phyloP scores from a whole-genome alignment of 1,139 yeast genomes.

The Suhomyces bokatorum region DNA sequence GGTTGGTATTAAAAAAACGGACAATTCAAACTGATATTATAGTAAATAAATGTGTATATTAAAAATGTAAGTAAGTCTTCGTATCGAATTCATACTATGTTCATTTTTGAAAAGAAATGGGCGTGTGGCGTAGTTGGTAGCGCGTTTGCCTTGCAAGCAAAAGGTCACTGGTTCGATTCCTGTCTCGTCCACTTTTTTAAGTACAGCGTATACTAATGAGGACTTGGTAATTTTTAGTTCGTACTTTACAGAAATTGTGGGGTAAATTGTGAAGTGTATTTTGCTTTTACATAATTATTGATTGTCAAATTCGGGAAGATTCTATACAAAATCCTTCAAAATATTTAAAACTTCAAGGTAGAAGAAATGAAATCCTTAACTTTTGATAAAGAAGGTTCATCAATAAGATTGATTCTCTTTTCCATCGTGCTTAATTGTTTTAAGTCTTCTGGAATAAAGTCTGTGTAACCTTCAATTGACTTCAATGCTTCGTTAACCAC shows the following conservation, averaged over 20 bases:
- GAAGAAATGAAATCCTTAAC: constrained; percentile 64
- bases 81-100: background rate
- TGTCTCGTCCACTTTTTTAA: constrained; percentile 48
- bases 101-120: constrained; percentile 24
- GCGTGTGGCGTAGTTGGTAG: constrained; percentile 76
- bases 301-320: no score
- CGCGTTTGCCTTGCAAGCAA: constrained; percentile 69
- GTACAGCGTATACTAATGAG: no score
- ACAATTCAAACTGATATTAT: background rate
- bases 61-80: no score
- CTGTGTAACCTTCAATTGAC: constrained; percentile 69
- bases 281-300: no score
- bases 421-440: constrained; percentile 68
- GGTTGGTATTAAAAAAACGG: constrained; percentile 20
- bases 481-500: constrained; percentile 84
- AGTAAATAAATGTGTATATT: background rate
- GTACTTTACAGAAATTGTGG: no score
- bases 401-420: constrained; percentile 75
- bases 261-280: no score
- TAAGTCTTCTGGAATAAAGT: constrained; percentile 87
- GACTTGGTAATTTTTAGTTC: no score
- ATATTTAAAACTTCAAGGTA: background rate
- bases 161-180: constrained; percentile 70
- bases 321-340: no score
- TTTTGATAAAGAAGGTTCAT: constrained; percentile 68